Base-by-base conservation (phyloP, 2,329 filamentous ascomycete genomes). In the Fusarium albosuccineum region DNA sequence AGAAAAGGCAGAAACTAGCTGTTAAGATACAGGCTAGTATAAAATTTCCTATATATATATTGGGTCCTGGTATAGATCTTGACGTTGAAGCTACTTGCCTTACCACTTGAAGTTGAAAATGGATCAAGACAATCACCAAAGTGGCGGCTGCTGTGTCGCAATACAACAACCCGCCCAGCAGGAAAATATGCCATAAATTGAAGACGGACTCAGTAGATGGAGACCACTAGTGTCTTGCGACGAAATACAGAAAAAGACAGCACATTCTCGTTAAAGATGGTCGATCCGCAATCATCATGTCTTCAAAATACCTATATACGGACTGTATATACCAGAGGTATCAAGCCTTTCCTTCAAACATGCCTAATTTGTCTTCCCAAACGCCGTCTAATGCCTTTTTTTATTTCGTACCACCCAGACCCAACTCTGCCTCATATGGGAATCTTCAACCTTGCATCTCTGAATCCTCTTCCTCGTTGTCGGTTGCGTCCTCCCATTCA, bases 381-480 rank as follows among this genome's bases (percentile, higher is more conserved):
- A 73, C 71, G 71, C 71, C 71, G 45, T 69, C 64, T 63, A 69
- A 72, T 72, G 70, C 65, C 57, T 51, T 64, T 42, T 59, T 49
- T 60, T 22, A 22, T 59, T 33, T 64, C 58, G 61, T 62, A 56
- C 41, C 67, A 52, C 59, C 56, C 58, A 56, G 44, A 42, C 16
- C 57, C 57, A 37, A 50, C 26, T 53, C 33, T 53, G 64, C 72
- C 64, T 58, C 63, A 63, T 59, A 58, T 57, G 70, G 51, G 39
- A 71, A 66, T 50, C 14, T 54, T 70, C 70, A 78, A 44, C 70
- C 81, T 64, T 81, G 81, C 89, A 89, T 91, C 77, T 75, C 85
- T 64, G 85, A 87, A 61, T 87, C 87, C 36, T 86, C 86, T 45
- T 82, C 83, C 10, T 82, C 83, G 3, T 82, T 83, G 73, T 82